phyloP scores from a whole-genome alignment of 2,329 filamentous ascomycete genomes.

The Zopfia rhizophila region DNA sequence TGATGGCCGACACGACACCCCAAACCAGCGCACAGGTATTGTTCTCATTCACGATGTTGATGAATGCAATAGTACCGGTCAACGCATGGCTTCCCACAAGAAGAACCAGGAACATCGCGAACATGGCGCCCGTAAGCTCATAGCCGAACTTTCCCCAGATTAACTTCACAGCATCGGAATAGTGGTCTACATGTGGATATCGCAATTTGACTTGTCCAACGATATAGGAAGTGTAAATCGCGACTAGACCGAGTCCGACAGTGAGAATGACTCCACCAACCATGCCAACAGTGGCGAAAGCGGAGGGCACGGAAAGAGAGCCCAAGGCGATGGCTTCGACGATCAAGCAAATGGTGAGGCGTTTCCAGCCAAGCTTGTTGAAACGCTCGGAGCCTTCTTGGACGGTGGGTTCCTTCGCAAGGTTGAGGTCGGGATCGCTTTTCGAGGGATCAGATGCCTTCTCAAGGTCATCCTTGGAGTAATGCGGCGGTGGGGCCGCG shows the following conservation, averaged over 20 bases:
- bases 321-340: conserved; percentile 63
- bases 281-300: conserved; percentile 60
- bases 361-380: conserved; percentile 61
- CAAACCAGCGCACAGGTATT: conserved; percentile 71
- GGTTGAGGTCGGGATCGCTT: conserved; percentile 45
- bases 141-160: conserved; percentile 65
- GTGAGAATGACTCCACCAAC: conserved; percentile 57
- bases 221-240: conserved; percentile 71
- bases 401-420: conserved; percentile 44
- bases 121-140: conserved; percentile 68
- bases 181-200: conserved; percentile 71
- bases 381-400: conserved; percentile 53
- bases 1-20: conserved; percentile 67
- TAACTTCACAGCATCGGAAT: conserved; percentile 74
- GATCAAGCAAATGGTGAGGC: conserved; percentile 60
- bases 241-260: conserved; percentile 64
- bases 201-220: conserved; percentile 69
- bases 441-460: conserved; percentile 45
- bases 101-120: conserved; percentile 58
- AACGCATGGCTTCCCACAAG: conserved; percentile 77
- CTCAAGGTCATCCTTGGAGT: conserved; percentile 34
- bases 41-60: conserved; percentile 71
- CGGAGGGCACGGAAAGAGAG: conserved; percentile 57
- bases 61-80: conserved; percentile 73
- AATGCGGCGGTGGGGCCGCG: conserved; percentile 34